phyloP scores from a whole-genome alignment of 345 rosid genomes.

The Eucalyptus marginata region DNA sequence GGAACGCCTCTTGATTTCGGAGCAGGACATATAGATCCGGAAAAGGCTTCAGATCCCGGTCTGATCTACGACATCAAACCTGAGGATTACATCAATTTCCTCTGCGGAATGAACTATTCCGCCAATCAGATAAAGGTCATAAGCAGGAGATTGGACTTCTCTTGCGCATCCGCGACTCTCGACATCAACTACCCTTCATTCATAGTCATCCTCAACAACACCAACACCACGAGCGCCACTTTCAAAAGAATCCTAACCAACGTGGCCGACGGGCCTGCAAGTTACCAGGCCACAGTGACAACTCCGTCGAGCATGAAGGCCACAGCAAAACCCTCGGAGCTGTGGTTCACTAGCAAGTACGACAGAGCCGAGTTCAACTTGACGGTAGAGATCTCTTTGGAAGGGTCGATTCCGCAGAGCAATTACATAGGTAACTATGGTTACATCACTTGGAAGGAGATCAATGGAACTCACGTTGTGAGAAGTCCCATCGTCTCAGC shows the following conservation, averaged over 20 bases:
- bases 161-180: constrained; percentile 6
- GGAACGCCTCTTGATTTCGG: constrained; percentile 41
- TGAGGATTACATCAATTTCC: constrained; percentile 15
- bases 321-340: constrained; percentile 9
- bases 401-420: not conserved
- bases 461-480: constrained; percentile 19
- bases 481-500: constrained; percentile 40
- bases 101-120: constrained; percentile 27
- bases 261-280: constrained; percentile 6
- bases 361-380: constrained; percentile 23
- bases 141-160: constrained; percentile 8
- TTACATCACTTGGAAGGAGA: constrained; percentile 29
- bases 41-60: constrained; percentile 31
- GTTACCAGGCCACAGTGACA: not conserved
- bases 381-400: constrained; percentile 17
- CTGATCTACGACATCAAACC: constrained; percentile 26
- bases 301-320: constrained; percentile 10
- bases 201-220: constrained; percentile 28
- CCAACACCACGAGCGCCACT: constrained; percentile 16
- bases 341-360: constrained; percentile 13
- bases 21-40: constrained; percentile 32
- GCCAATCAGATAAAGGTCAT: constrained; percentile 14
- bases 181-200: constrained; percentile 53
- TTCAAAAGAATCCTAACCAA: constrained; percentile 31
- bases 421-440: constrained; percentile 39